Evolutionary conservation across 495 filamentous ascomycete species (phyloP), one percentile per base, ranked within the genome.

Genomic region (Xylaria flabelliformis): DNA sequence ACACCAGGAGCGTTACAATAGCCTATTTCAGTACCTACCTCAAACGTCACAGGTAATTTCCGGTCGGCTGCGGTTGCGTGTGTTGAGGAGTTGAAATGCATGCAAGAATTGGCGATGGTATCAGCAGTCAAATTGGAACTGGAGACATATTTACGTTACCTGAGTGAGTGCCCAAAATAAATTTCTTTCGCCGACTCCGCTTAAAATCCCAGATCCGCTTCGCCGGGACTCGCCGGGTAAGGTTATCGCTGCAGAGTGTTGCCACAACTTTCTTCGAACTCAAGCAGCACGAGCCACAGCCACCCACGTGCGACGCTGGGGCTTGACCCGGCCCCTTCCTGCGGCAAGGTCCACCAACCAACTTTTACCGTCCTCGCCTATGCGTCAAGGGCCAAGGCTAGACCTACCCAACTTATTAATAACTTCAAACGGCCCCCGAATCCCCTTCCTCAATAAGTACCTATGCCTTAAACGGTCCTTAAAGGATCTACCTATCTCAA

Each of bases 381-480:
- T 26, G 53, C 15, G 53, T 29, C 15, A 32, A 26, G 24, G 24
- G 51, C 24, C 51, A 56, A 32, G 53, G 53, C 66, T 17, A 26
- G 51, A 51, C 51, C 36, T 55, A 3, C 15, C 64, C 64, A 44
- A 58, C 56, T 39, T 72, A 72, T 72, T 72, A 72, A 72, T 72
- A 72, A 66, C 70, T 50, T 61, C 63, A 72, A 72, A 66, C 70
- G 32, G 62, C 70, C 70, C 70, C 70, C 70, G 48, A 56, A 72
- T 61, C 51, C 64, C 34, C 56, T 48, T 39, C 51, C 65, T 44
- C 21, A 39, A 15, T 42, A 67, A 56, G 65, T 64, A 44, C 61
- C 21, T 67, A 56, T 42, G 56, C 65, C 65, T 55, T 6, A 42
- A 42, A 21, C 61, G 15, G 48, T 46, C 26, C 3, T 26, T 50